Evolutionary conservation across 306 rosid species (phyloP), one percentile per base, ranked within the genome.

Genomic region (Vigna hirtella): DNA sequence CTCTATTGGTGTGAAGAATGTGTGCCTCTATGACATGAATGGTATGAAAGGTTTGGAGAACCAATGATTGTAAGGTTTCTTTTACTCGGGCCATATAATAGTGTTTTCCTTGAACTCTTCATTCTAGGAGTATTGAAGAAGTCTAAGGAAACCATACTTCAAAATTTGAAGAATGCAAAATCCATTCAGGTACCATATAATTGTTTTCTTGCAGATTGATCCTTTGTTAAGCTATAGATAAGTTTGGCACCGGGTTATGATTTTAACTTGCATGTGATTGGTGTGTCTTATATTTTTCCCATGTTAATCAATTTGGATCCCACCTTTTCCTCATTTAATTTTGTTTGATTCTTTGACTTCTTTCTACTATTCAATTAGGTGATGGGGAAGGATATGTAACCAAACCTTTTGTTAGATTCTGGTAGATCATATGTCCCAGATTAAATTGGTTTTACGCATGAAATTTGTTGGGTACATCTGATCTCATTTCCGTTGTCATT

Each of bases 1-100:
- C 69, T 76, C 86, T 12, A 20, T 90, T 69, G 97, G 98, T n/a
- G 81, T 92, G 65, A 90, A 82, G 85, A 84, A 71, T 61, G 82
- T 94, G 6, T 90, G 93, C 89, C 94, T 92, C 62, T 94, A 90
- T 78, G 97, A 94, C 70, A 80, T 80, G 84, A 92, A 90, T 79
- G 98, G 98, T 93, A 84, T 68, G 74, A 83, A 64, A 36, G 36
- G 57, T 66, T 55, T 63, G 56, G 68, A 74, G 56, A 67, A 50
- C 55, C 49, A 74, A 66, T 76, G 56, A 57, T 32, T 2, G 14
- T 62, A 38, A 82, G 34, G 14, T 40, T 76, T 76, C 69, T 74
- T 65, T 71, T 81, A 72, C 34, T 36, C 73, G 50, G 76, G 65
- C 16, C 48, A 22, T 70, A 48, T 43, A 68, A 18, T 72, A 50